Evolutionary conservation across 768 basidiomycete genomes (phyloP).

Genomic region (Auriculariales sp.): DNA sequence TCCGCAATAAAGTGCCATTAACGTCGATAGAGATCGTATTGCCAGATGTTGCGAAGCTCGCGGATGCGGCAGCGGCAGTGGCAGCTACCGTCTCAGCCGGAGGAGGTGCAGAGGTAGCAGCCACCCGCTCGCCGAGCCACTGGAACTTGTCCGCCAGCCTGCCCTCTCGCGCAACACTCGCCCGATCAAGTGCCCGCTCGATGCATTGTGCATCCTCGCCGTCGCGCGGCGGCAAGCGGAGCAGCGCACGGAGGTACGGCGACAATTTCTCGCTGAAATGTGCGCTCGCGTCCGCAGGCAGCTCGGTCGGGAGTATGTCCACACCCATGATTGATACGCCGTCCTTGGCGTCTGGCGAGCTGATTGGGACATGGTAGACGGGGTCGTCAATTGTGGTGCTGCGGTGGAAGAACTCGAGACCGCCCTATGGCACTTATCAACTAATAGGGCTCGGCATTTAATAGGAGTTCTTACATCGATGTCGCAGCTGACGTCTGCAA

Average conservation of each 20-base stretch:
- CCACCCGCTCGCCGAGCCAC: slow-evolving; percentile 44
- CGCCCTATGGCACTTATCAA: slow-evolving; percentile 36
- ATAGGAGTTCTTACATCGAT: slow-evolving; percentile 33
- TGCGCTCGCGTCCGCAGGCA: slow-evolving; percentile 67
- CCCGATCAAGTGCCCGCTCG: slow-evolving; percentile 38
- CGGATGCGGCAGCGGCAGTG: background rate
- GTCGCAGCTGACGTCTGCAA: slow-evolving; percentile 87
- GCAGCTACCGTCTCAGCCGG: slow-evolving; percentile 3
- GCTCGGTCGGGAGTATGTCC: slow-evolving; percentile 77
- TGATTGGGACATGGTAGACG: slow-evolving; percentile 47
- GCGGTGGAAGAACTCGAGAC: slow-evolving; percentile 67
- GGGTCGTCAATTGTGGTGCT: slow-evolving; percentile 64
- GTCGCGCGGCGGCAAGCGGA: slow-evolving; percentile 25
- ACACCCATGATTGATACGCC: slow-evolving; percentile 71
- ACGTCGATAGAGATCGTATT: background rate
- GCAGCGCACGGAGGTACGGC: slow-evolving; percentile 51
- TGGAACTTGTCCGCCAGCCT: slow-evolving; percentile 33
- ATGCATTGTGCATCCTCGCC: slow-evolving; percentile 15
- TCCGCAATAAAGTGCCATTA: slow-evolving; percentile 2
- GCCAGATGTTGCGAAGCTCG: background rate
- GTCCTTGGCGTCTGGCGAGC: slow-evolving; percentile 29
- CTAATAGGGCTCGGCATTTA: no score
- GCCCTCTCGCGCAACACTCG: slow-evolving; percentile 56
- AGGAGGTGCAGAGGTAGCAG: slow-evolving; percentile 19
- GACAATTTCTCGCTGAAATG: slow-evolving; percentile 56